Base-by-base conservation (phyloP, 257 asterid genomes). In the Cruciata laevipes region DNA sequence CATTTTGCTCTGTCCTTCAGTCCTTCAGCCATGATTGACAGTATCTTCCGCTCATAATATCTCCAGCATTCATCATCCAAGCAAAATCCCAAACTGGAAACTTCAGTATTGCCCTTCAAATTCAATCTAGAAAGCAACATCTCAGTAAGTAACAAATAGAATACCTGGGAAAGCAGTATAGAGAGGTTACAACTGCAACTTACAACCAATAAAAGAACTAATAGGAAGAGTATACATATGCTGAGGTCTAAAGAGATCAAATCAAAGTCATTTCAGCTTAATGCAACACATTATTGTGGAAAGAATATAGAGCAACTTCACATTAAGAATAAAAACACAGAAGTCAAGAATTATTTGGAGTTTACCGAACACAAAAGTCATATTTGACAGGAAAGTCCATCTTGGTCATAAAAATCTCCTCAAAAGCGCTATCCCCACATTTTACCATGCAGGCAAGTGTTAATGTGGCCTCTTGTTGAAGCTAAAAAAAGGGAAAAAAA, bases 21-120 rank as follows among this genome's bases (percentile, higher is more conserved):
- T 66, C 95, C 95, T 83, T 84, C 86, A 73, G 84, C 87, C 73
- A 90, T 75, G 74, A 90, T 59, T 20, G 81, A 71, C 52, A 77
- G 76, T 23, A 90, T 91, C 84, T 82, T 90, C 78, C 77, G 91
- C 86, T 94, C 99, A 57, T 87, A 91, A 37, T 85, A 75, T 86
- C 97, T 84, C 99, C 99, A 94, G 74, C 91, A 87, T 80, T 94
- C 99, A 73, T 90, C 87, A 66, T 94, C 95, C 85, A 81, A 79
- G 82, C 99, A 94, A 81, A 78, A 88, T 78, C 96, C 99, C 69
- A 76, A 79, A 74, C 63, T 76, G 76, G 71, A 79, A 83, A 77
- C 73, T 53, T 81, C 86, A 73, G 68, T 51, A 59, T 49, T 80
- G 68, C 84, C 93, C 84, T 83, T 88, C 80, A 94, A 79, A 78